Base-by-base conservation (phyloP, 108 stramenopile genomes). In the Cyclostephanos invisitatus region DNA sequence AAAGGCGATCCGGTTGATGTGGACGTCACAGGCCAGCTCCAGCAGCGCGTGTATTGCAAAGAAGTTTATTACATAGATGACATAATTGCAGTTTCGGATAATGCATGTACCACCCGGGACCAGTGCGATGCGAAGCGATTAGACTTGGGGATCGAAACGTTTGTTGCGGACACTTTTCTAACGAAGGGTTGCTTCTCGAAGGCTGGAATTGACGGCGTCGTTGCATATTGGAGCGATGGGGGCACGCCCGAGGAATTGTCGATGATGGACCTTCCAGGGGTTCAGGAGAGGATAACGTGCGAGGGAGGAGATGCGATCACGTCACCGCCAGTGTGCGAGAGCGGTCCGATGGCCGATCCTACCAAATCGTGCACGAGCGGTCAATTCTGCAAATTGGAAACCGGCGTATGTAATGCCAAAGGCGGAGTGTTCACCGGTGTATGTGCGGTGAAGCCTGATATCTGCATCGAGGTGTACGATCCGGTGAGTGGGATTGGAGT, bases 111-210 rank as follows among this genome's bases (percentile, higher is more conserved):
- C 11, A 64, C 64, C 1, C 9, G 48, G 18, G 42, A 38, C 2
- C 28, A 64, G 32, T 64, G 64, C 29, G 38, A 64, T 47, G 6
- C 22, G 42, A 42, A 64, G 20, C 42, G 64, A 3, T 21, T 21
- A 3, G 37, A 64, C 5, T 20, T 64, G 64, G 64, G 64, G 0
- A 64, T 64, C 20, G 9, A 42, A 1, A 47, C 10, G 2, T 64
- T 64, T 14, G 20, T 29, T 20, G 6, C 64, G 6, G 64, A 46
- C 32, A 28, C 36, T 28, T 64, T 37, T 25, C 64, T 46, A 0
- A 64, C 64, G 17, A 64, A 64, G 38, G 64, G 64, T 10, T 64
- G 64, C 49, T 64, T 64, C 49, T 9, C 17, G 47, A 64, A 64
- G 28, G 22, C 56, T 1, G 56, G 56, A 7, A 6, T 58, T 44